Conservation (phyloP, 2,329 filamentous ascomycete species). For the Aspergillus novofumigatus region DNA sequence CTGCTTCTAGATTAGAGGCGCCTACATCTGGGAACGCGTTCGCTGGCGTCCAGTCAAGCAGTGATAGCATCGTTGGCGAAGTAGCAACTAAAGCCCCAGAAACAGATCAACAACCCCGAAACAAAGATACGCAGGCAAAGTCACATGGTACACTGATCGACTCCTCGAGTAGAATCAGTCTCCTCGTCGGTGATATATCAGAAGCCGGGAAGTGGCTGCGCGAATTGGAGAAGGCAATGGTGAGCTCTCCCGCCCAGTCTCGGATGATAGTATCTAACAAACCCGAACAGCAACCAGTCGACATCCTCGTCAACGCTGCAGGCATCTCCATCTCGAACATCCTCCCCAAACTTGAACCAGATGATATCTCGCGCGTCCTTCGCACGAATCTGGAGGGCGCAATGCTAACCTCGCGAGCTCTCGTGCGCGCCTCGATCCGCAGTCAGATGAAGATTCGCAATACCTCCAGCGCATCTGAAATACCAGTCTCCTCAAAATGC, state of each 20-base stretch:
- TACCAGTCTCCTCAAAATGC: slow-evolving; percentile 56
- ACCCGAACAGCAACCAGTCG: slow-evolving; percentile 32
- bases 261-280: background rate
- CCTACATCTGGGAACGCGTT: background rate
- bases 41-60: background rate
- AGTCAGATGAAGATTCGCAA: slow-evolving; percentile 23
- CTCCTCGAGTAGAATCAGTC: slow-evolving; percentile 18
- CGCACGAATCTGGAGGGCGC: slow-evolving; percentile 62
- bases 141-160: slow-evolving; percentile 8
- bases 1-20: slow-evolving; percentile 26
- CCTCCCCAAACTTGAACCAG: slow-evolving; percentile 52
- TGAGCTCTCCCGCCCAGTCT: slow-evolving; percentile 13
- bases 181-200: slow-evolving; percentile 38
- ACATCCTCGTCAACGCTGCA: slow-evolving; percentile 74
- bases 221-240: slow-evolving; percentile 38
- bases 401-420: slow-evolving; percentile 36
- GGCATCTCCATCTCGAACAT: slow-evolving; percentile 65
- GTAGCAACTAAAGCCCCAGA: slow-evolving; percentile 18
- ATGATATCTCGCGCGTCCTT: slow-evolving; percentile 56
- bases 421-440: slow-evolving; percentile 34
- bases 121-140: background rate
- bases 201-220: slow-evolving; percentile 30
- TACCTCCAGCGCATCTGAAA: slow-evolving; percentile 18
- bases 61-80: background rate
- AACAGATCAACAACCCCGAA: slow-evolving; percentile 10